Evolutionary conservation across 2,329 filamentous ascomycete genomes (phyloP).

Genomic region (Penicillium sp.): DNA sequence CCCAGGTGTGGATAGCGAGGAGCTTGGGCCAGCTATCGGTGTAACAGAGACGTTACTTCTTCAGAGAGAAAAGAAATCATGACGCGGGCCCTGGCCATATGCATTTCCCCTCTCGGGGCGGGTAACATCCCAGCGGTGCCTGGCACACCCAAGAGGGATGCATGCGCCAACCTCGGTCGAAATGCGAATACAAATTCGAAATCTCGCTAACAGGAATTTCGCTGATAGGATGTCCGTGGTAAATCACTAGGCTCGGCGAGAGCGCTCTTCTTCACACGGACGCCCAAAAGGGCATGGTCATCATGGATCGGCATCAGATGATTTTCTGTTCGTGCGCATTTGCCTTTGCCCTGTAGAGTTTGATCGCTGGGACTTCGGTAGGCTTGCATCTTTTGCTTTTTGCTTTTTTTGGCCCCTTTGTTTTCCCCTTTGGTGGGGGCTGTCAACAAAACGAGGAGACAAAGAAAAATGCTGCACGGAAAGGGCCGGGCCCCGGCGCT

Average conservation of each 20-base stretch:
- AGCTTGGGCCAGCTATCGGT: slow-evolving; percentile 34
- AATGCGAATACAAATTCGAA: slow-evolving; percentile 27
- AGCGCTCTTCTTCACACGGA: slow-evolving; percentile 23
- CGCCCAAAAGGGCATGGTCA: slow-evolving; percentile 25
- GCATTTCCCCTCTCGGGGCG: slow-evolving; percentile 7
- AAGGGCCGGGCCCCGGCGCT: slow-evolving; percentile 35
- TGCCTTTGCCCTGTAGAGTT: slow-evolving; percentile 13
- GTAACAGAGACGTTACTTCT: slow-evolving; percentile 15
- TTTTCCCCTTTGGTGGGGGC: background rate
- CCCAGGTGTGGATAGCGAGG: slow-evolving; percentile 26
- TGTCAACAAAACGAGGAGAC: background rate
- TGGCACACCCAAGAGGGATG: slow-evolving; percentile 22
- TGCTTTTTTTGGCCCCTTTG: slow-evolving; percentile 1
- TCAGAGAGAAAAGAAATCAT: slow-evolving; percentile 3
- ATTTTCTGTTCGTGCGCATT: slow-evolving; percentile 15
- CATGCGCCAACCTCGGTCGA: slow-evolving; percentile 28
- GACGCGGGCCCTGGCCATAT: slow-evolving; percentile 8
- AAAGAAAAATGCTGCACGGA: slow-evolving; percentile 33
- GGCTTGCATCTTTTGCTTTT: background rate
- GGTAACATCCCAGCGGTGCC: slow-evolving; percentile 20
- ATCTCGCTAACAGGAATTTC: slow-evolving; percentile 26
- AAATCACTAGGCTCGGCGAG: slow-evolving; percentile 19
- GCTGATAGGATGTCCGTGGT: slow-evolving; percentile 29
- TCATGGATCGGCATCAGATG: slow-evolving; percentile 27
- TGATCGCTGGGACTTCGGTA: slow-evolving; percentile 11